Conservation (phyloP, 2,329 filamentous ascomycete species). For the Xylariaceae sp. region DNA sequence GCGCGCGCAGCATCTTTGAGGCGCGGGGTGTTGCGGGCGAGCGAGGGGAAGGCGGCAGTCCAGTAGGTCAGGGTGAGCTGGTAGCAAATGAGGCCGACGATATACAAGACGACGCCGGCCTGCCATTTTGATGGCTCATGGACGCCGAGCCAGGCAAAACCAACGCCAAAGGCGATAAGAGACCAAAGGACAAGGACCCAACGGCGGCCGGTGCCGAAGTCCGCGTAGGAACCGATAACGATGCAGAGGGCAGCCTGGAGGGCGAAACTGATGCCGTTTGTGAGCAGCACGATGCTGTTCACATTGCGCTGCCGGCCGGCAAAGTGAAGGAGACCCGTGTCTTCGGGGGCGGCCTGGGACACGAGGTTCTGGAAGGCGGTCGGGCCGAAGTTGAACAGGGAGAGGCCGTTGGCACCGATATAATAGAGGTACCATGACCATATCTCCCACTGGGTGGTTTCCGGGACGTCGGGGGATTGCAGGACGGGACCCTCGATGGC, state of each 20-base stretch:
- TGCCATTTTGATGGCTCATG: conserved; percentile 56
- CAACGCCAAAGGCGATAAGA: conserved; percentile 55
- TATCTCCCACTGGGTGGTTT: conserved; percentile 48
- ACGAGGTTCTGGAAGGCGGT: conserved; percentile 62
- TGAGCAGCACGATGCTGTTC: conserved; percentile 59
- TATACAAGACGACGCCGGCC: conserved; percentile 56
- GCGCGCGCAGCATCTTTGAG: conserved; percentile 32
- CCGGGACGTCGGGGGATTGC: conserved; percentile 19
- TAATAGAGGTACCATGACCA: conserved; percentile 59
- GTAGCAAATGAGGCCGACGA: conserved; percentile 61
- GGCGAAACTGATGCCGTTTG: conserved; percentile 64
- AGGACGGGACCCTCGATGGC: conserved; percentile 17
- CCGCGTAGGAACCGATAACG: conserved; percentile 48
- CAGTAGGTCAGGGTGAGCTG: conserved; percentile 64
- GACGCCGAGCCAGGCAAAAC: conserved; percentile 63
- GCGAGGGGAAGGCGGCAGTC: conserved; percentile 51
- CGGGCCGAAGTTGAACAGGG: conserved; percentile 59
- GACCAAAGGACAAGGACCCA: conserved; percentile 59
- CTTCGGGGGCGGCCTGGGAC: conserved; percentile 52
- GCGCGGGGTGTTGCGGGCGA: conserved; percentile 35
- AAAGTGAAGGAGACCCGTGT: conserved; percentile 48
- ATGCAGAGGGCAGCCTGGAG: conserved; percentile 57
- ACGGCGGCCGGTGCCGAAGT: conserved; percentile 61
- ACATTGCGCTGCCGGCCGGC: conserved; percentile 53
- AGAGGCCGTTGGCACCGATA: conserved; percentile 60